Percentiles rank a stretch among this genome's conserved stretches.
Evolutionary conservation across 768 basidiomycete genomes (phyloP).

Genomic region (Pisolithus sp.): DNA sequence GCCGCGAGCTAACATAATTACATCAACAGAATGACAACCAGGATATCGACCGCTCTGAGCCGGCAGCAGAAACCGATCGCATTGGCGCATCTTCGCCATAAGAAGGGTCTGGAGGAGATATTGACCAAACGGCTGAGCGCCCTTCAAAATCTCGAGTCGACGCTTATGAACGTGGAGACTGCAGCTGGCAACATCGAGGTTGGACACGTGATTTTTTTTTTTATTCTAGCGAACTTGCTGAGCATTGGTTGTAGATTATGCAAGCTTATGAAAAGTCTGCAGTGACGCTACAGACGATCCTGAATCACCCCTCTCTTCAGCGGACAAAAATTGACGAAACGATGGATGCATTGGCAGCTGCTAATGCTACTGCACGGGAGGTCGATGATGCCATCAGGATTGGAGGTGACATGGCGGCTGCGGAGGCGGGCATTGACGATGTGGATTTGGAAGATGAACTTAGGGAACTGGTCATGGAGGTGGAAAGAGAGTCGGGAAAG

Average conservation of each 20-base stretch:
- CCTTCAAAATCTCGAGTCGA: conserved; percentile 66
- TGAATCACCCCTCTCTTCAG: conserved; percentile 75
- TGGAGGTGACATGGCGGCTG: conserved; percentile 57
- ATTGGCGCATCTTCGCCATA: conserved; percentile 68
- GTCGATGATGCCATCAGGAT: conserved; percentile 71
- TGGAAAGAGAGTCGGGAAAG: conserved; percentile 33
- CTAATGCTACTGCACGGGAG: conserved; percentile 75
- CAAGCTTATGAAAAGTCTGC: conserved; percentile 80
- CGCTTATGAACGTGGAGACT: conserved; percentile 76
- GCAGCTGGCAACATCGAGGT: conserved; percentile 90
- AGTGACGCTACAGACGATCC: conserved; percentile 63
- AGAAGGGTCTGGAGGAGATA: conserved; percentile 75
- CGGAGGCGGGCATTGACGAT: conserved; percentile 40
- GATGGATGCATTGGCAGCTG: conserved; percentile 81
- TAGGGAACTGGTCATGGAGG: conserved; percentile 44
- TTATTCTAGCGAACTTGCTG: neutral
- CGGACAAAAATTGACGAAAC: conserved; percentile 78
- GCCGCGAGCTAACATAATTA: neutral
- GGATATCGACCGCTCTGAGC: conserved; percentile 58
- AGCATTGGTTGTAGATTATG: conserved; percentile 56
- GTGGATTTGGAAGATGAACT: conserved; percentile 63
- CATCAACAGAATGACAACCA: conserved; percentile 53
- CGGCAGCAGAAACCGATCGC: conserved; percentile 71
- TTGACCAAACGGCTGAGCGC: conserved; percentile 69
- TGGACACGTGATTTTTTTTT: conserved; percentile 5